Percentiles rank a stretch among this genome's conserved stretches.
Evolutionary conservation across 2,329 filamentous ascomycete species (phyloP).

Genomic region (Chrysoporthe cubensis): DNA sequence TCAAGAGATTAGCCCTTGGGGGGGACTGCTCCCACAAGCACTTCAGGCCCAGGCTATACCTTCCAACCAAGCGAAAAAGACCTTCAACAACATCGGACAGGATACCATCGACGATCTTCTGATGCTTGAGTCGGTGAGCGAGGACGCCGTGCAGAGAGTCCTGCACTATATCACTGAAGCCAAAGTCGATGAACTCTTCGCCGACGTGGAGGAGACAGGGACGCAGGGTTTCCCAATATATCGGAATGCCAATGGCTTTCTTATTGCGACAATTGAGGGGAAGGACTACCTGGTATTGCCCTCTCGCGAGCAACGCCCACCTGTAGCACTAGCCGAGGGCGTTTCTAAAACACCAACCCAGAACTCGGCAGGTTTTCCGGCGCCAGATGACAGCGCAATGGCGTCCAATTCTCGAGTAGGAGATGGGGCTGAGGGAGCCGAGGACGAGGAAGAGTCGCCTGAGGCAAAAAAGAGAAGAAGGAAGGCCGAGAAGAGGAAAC

Average conservation of each 20-base stretch:
- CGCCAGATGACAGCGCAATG: background rate
- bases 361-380: background rate
- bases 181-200: background rate
- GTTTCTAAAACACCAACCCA: background rate
- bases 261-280: background rate
- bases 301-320: background rate
- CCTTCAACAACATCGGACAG: background rate
- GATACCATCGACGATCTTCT: background rate
- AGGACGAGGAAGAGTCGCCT: background rate
- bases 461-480: background rate
- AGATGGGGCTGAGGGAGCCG: background rate
- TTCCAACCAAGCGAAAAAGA: background rate
- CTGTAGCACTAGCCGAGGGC: background rate
- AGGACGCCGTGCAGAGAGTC: background rate
- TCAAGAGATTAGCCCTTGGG: background rate
- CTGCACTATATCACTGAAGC: background rate
- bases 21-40: background rate
- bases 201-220: slow-evolving; percentile 8
- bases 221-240: background rate
- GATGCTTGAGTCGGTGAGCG: no score
- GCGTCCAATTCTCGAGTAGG: background rate
- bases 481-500: background rate
- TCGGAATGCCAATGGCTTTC: background rate
- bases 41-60: background rate
- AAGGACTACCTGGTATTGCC: background rate